phyloP scores from a whole-genome alignment of 768 basidiomycete genomes.

The Hydnomerulius pinastri region DNA sequence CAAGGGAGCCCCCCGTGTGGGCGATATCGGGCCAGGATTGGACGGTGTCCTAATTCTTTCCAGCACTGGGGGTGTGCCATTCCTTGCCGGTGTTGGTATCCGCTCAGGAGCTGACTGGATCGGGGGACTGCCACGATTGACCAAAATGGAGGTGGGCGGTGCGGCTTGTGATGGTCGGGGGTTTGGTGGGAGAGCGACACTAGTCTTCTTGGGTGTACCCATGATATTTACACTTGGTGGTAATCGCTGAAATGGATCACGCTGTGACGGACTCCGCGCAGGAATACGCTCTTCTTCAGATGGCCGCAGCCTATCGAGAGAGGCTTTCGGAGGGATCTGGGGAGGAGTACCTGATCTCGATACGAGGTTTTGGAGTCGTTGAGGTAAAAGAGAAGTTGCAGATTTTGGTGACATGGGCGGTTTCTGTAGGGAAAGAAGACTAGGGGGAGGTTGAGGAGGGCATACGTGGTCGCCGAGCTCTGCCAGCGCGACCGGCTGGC shows the following conservation, averaged over 20 bases:
- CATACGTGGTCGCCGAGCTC: slow-evolving; percentile 83
- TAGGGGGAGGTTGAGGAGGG: slow-evolving; percentile 48
- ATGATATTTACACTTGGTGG: slow-evolving; percentile 24
- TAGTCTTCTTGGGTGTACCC: slow-evolving; percentile 5
- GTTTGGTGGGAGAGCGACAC: slow-evolving; percentile 6
- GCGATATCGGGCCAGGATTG: slow-evolving; percentile 10
- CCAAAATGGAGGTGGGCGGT: slow-evolving; percentile 1
- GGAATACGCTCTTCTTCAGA: slow-evolving; percentile 4
- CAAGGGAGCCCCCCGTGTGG: slow-evolving; percentile 10
- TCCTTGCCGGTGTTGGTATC: slow-evolving; percentile 16
- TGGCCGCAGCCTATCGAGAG: slow-evolving; percentile 10
- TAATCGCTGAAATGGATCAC: slow-evolving; percentile 30
- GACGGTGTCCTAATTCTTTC: slow-evolving; percentile 23
- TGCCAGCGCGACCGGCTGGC: slow-evolving; percentile 65
- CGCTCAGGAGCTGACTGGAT: slow-evolving; percentile 13
- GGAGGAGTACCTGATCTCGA: slow-evolving; percentile 19
- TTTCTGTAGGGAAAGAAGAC: slow-evolving; percentile 34
- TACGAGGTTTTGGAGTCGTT: slow-evolving; percentile 50
- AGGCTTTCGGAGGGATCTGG: slow-evolving; percentile 5
- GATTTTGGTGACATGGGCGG: slow-evolving; percentile 40
- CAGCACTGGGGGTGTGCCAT: slow-evolving; percentile 12
- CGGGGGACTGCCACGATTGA: slow-evolving; percentile 8
- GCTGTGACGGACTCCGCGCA: slow-evolving; percentile 10
- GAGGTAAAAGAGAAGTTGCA: slow-evolving; percentile 48
- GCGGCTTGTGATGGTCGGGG: background rate